phyloP scores from a whole-genome alignment of 2,329 filamentous ascomycete genomes.

The Fusarium setosum region DNA sequence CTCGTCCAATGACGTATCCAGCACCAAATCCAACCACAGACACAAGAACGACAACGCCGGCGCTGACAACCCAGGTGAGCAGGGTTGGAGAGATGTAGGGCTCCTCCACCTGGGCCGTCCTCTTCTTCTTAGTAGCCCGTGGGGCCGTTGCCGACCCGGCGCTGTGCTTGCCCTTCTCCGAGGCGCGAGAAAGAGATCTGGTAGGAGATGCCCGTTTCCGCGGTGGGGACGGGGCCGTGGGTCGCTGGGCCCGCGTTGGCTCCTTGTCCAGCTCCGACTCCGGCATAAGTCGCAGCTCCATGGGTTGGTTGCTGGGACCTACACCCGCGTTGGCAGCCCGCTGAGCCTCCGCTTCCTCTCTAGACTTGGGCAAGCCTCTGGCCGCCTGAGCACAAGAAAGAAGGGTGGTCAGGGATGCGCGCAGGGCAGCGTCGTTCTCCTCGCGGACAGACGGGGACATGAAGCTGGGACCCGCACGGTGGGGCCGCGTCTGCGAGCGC shows the following conservation, averaged over 20 bases:
- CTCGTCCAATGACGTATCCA: constrained; percentile 74
- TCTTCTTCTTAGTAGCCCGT: constrained; percentile 70
- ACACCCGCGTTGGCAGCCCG: constrained; percentile 51
- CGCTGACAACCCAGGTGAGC: constrained; percentile 73
- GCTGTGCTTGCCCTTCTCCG: constrained; percentile 64
- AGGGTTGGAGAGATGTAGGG: constrained; percentile 68
- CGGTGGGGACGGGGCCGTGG: constrained; percentile 35
- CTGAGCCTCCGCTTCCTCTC: constrained; percentile 56
- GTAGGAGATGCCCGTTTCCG: constrained; percentile 45
- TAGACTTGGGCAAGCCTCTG: constrained; percentile 78
- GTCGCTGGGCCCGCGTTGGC: constrained; percentile 36
- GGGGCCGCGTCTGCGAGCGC: constrained; percentile 59
- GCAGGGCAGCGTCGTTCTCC: constrained; percentile 92
- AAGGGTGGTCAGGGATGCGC: constrained; percentile 93
- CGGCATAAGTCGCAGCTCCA: constrained; percentile 69
- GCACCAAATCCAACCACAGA: constrained; percentile 77
- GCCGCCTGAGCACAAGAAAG: constrained; percentile 95
- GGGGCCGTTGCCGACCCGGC: constrained; percentile 53
- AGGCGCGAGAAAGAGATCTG: constrained; percentile 43
- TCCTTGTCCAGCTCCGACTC: constrained; percentile 68
- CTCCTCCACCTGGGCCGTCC: constrained; percentile 53
- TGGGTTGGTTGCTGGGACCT: constrained; percentile 62
- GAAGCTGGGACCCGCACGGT: constrained; percentile 67
- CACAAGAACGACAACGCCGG: constrained; percentile 75
- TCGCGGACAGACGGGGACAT: constrained; percentile 81